Base-by-base conservation (phyloP, 352 stramenopile species). In the Phytophthora citrophthora region DNA sequence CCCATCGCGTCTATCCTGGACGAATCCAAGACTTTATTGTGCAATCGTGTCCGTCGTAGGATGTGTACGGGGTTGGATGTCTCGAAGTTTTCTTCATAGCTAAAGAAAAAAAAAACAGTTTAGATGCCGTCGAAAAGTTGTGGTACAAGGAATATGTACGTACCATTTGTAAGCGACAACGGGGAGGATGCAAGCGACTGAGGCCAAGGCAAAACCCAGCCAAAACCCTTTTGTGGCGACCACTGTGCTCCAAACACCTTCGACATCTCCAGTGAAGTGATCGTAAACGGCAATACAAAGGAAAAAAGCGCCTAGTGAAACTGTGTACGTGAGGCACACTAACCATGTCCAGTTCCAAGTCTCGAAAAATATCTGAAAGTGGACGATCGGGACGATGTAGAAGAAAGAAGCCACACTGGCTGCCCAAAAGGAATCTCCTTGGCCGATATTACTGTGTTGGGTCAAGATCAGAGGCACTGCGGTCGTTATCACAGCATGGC, bases 331-430 rank as follows among this genome's bases (percentile, higher is more conserved):
- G 8, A 70, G 50, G 15, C 54, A 27, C 2, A 86, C 72, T 11
- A 88, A 23, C 10, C 46, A 64, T 16, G 85, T 88, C 86, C 86
- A 94, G 61, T 91, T 88, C 86, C 81, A 91, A 36, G 84, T 94
- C 61, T 94, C 81, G 29, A 78, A 74, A 49, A 75, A 91, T 18
- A 94, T 89, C 69, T 93, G 82, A 60, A 97, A 80, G 50, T 97
- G 97, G 20, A 98, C 87, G n/a, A 98, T 77, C 1, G 95, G 83
- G 11, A 99, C 83, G 26, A 99, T 87, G 63, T 89, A 94, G 52
- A 94, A 96, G 79, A 98, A 99, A 9, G 94, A 94, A 5, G 92
- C 88, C 9, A 96, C 93, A 51, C 96, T 96, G 45, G 95, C 85
- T 44, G 80, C 81, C 72, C 94, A 95, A n/a, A 98, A 72, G 62